These are phyloP conservation scores for Mycena metata DNA, from an alignment of 768 basidiomycete species.

Conservation along the genomic window DNA sequence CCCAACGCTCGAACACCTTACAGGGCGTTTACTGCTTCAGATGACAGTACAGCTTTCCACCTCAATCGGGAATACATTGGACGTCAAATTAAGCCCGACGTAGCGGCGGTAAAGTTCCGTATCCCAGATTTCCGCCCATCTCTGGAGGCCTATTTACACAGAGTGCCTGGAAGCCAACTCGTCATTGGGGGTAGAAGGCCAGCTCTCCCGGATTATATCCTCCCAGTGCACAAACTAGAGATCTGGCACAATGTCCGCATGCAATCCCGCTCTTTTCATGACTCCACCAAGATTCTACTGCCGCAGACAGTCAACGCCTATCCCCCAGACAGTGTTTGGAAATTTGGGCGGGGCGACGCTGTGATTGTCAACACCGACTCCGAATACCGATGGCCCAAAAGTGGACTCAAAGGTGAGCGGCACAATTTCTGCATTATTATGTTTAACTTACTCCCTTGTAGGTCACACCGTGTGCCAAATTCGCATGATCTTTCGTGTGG, in stretches of 20 bases:
- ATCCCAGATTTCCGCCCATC: too few relatives aligned
- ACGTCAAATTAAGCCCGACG: too few relatives aligned
- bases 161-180: too few relatives aligned
- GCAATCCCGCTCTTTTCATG: background rate
- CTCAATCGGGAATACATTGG: too few relatives aligned
- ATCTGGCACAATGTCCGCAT: background rate
- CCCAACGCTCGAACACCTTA: too few relatives aligned
- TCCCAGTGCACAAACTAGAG: background rate
- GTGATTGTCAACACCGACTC: background rate
- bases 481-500: background rate
- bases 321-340: background rate
- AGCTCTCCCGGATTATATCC: too few relatives aligned
- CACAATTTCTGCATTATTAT: background rate
- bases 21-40: too few relatives aligned
- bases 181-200: too few relatives aligned
- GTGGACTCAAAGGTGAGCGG: background rate
- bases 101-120: too few relatives aligned
- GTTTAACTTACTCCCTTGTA: background rate
- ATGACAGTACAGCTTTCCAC: too few relatives aligned
- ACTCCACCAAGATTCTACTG: background rate
- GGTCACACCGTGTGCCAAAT: background rate
- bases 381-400: background rate
- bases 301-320: background rate
- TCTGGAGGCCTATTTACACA: too few relatives aligned
- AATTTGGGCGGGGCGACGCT: background rate